Evolutionary conservation across 2,329 filamentous ascomycete genomes (phyloP).

Genomic region (Ciborinia camelliae): DNA sequence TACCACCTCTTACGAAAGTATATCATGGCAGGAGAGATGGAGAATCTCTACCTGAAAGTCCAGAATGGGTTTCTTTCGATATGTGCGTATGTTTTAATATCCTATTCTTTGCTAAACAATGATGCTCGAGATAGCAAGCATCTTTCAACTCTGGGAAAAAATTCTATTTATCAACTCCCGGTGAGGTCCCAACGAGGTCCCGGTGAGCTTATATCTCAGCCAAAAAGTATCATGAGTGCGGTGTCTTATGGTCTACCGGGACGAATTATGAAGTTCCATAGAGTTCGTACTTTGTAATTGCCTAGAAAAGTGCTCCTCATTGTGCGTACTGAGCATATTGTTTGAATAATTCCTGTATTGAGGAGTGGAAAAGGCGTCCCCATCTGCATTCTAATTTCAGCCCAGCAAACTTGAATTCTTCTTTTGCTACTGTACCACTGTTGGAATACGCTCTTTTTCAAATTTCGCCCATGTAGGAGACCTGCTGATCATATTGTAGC

Average conservation of each 20-base stretch:
- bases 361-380: not conserved
- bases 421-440: not conserved
- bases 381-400: not conserved
- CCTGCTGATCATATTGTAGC: constrained; percentile 27
- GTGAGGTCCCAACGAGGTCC: not conserved
- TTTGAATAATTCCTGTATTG: not conserved
- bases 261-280: not conserved
- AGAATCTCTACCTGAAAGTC: constrained; percentile 42
- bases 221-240: not conserved
- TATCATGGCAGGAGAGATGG: constrained; percentile 48
- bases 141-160: not conserved
- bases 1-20: constrained; percentile 46
- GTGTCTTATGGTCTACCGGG: not conserved
- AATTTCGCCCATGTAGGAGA: not conserved
- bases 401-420: too few relatives aligned
- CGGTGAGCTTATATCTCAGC: not conserved
- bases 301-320: not conserved
- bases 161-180: not conserved
- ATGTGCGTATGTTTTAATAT: constrained; percentile 34
- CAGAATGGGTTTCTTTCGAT: constrained; percentile 53
- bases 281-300: too few relatives aligned
- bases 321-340: not conserved
- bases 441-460: not conserved
- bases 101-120: not conserved
- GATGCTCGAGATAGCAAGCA: too few relatives aligned